Evolutionary conservation across 352 stramenopile species (phyloP), one percentile per base, ranked within the genome.

Genomic region (Phytophthora colocasiae): DNA sequence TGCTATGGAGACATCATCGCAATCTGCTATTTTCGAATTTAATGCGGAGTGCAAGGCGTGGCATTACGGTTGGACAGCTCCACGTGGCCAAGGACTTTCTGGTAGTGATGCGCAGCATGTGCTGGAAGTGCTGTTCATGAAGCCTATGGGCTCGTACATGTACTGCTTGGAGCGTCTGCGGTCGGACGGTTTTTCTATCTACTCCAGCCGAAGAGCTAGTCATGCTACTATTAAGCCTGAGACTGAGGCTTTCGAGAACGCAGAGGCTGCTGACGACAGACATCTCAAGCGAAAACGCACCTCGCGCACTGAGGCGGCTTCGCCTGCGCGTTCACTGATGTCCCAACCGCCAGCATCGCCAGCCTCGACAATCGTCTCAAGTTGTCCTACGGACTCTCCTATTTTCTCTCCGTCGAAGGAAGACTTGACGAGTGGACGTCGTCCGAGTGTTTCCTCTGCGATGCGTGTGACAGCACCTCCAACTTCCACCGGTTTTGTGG

Each of bases 1-100:
- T 4, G 82, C 85, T 7, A 93, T 92, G 84, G 87, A 95, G 40
- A 88, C 81, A 15, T 83, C 85, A 29, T 83, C 83, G 0, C 85
- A 93, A 58, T 92, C 85, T 9, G 85, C 86, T 31, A 92, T 91
- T 55, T 96, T 96, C 39, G 87, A 96, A 69, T 96, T 97, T 62
- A 97, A 97, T 39, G 77, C 82, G 3, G 84, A 95, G 54, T 93
- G 86, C 61, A 96, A 96, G 69, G 90, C 85, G 1, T 97, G 90
- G 90, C 90, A 97, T 60, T 96, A 97, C 17, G 90, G 90, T 9
- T 97, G 86, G 86, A 91, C 86, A 1, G 84, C 86, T 0, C 86
- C 86, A 8, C 84, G 86, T 22, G 86, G 86, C 0, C 86, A 94
- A 43, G 86, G 86, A 1, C 61, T 93, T 10, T 89, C 77, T n/a